Evolutionary conservation across 2,329 filamentous ascomycete genomes (phyloP).

Genomic region (Fusarium sp.): DNA sequence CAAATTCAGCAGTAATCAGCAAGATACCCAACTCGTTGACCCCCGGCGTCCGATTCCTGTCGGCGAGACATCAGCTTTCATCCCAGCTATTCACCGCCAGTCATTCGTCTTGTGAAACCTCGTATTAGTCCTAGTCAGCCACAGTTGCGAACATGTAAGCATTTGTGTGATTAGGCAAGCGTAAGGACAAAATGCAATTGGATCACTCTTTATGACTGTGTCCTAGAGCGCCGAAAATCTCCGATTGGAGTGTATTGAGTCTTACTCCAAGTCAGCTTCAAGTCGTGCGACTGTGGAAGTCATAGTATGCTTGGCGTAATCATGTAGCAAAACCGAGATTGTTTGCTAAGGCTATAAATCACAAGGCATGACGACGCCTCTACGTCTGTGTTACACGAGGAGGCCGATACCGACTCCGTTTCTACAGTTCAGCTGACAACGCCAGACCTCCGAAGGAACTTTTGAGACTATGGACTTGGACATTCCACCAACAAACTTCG

Average conservation of each 20-base stretch:
- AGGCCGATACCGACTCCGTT: too few species aligned
- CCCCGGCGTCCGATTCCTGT: too few species aligned
- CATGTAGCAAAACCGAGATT: not conserved
- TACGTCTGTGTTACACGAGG: not conserved
- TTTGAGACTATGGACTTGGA: too few species aligned
- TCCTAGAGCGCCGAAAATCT: not conserved
- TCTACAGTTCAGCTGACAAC: too few species aligned
- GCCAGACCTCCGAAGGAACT: too few species aligned
- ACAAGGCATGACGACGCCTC: not conserved
- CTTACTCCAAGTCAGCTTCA: not conserved
- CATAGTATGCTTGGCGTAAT: not conserved
- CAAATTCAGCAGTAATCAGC: too few species aligned
- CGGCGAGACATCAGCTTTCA: too few species aligned
- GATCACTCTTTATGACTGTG: not conserved
- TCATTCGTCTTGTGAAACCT: not conserved
- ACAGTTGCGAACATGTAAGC: not conserved
- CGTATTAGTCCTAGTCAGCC: conserved; percentile 10
- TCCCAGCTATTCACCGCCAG: not conserved
- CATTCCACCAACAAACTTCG: not conserved
- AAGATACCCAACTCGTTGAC: too few species aligned
- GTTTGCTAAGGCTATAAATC: too few species aligned
- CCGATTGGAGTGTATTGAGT: not conserved
- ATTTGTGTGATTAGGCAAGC: not conserved
- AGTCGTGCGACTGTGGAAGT: too few species aligned
- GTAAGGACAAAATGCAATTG: not conserved